Base-by-base conservation (phyloP, 2,329 filamentous ascomycete genomes). In the Penicillium corylophilum region DNA sequence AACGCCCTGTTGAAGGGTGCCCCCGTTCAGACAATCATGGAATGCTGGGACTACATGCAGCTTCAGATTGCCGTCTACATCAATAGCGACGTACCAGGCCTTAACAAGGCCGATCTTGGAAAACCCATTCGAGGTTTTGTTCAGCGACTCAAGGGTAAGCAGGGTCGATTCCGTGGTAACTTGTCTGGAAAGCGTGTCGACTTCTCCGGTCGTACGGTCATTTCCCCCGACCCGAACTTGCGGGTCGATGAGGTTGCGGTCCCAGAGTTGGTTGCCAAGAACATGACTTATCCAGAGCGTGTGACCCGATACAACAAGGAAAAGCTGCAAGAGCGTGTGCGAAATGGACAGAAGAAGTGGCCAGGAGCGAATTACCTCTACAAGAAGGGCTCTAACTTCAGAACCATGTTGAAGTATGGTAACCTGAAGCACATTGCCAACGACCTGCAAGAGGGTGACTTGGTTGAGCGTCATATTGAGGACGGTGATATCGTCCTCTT, bases 111-210 rank as follows among this genome's bases (percentile, higher is more conserved):
- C 12, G 89, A 90, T 8, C 87, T 91, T 54, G 89, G 90, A 52
- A 96, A 95, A 71, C 83, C 89, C 1, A 95, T 94, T 64, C 84
- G 94, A 63, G 94, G 94, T 16, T 95, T 99, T 68, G 96, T 93
- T 55, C 94, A 97, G 72, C 85, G 94, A 15, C 74, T 99, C 43
- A 99, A 99, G 74, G 94, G 94, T 61, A 99, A 99, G 68, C 93
- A 97, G 68, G 94, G 94, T 48, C 89, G 94, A 48, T 99, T 99
- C 74, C 87, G 94, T 75, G 94, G 95, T 52, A 99, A 99, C 65
- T 74, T 99, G 53, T 97, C 93, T 0, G 94, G 94, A 69, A 99
- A 99, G 74, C 93, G 94, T 81, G 94, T 99, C 48, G 93, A 99
- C 69, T 99, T 97, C 72, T 99, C 94, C 10, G 94, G 91, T 16